phyloP scores from a whole-genome alignment of 495 filamentous ascomycete genomes.

The Sabuloglossum arenarium region DNA sequence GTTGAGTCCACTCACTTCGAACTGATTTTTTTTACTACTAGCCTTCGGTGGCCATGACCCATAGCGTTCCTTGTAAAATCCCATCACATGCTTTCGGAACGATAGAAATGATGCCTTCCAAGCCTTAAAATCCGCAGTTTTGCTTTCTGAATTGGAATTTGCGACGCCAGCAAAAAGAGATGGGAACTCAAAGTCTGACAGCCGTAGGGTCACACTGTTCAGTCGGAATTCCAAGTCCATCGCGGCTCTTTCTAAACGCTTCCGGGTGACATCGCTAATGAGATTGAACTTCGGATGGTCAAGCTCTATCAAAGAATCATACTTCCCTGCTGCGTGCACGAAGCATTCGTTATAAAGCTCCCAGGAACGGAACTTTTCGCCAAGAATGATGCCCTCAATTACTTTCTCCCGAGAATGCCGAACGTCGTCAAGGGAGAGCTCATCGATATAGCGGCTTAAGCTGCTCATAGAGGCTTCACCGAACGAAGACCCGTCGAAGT shows the following conservation, averaged over 20 bases:
- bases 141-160: constrained; percentile 53
- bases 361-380: constrained; percentile 64
- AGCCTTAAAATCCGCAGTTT: constrained; percentile 55
- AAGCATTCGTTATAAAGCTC: constrained; percentile 80
- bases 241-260: constrained; percentile 59
- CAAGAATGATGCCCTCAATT: constrained; percentile 69
- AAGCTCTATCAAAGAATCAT: constrained; percentile 47
- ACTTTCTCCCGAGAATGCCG: constrained; percentile 72
- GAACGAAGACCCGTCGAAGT: constrained; percentile 59
- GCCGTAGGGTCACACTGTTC: constrained; percentile 39
- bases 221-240: constrained; percentile 56
- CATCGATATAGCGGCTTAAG: constrained; percentile 57
- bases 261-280: constrained; percentile 48
- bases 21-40: constrained; percentile 75
- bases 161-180: constrained; percentile 76
- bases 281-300: constrained; percentile 44
- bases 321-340: constrained; percentile 79
- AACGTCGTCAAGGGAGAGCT: constrained; percentile 60
- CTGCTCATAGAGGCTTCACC: constrained; percentile 58
- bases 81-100: constrained; percentile 53
- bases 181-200: constrained; percentile 78
- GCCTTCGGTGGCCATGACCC: constrained; percentile 92
- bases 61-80: constrained; percentile 62
- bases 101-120: constrained; percentile 58
- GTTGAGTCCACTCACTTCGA: constrained; percentile 70